These are phyloP conservation scores for Eutypella sp. DNA, from an alignment of 2,329 filamentous ascomycete species.

Conservation along the genomic window DNA sequence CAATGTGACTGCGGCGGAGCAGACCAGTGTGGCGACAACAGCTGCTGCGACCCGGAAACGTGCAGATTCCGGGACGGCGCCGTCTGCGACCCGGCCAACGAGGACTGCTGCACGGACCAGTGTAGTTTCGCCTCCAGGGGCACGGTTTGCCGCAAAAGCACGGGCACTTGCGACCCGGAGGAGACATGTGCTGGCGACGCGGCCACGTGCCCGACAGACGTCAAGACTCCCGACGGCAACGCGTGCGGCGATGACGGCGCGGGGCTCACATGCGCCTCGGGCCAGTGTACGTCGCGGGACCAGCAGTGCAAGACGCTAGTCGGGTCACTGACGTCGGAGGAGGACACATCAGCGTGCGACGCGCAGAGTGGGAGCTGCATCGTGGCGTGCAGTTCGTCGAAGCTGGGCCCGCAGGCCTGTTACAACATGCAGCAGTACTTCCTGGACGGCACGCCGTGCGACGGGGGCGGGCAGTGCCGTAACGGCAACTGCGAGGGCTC, in stretches of 20 bases:
- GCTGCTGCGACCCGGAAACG: slow-evolving; percentile 78
- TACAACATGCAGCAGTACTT: slow-evolving; percentile 84
- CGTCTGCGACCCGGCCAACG: slow-evolving; percentile 76
- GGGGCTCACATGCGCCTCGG: slow-evolving; percentile 75
- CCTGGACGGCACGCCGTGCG: slow-evolving; percentile 83
- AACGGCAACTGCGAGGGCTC: slow-evolving; percentile 75
- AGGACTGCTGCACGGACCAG: slow-evolving; percentile 67
- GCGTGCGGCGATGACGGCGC: slow-evolving; percentile 60
- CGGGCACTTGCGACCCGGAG: slow-evolving; percentile 76
- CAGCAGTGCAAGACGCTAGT: slow-evolving; percentile 83
- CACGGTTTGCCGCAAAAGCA: slow-evolving; percentile 75
- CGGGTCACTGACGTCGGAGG: slow-evolving; percentile 66
- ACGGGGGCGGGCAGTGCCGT: slow-evolving; percentile 70
- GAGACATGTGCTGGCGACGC: slow-evolving; percentile 74
- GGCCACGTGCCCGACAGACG: slow-evolving; percentile 70
- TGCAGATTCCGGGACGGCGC: slow-evolving; percentile 76
- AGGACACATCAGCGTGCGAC: slow-evolving; percentile 77
- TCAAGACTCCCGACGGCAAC: slow-evolving; percentile 63
- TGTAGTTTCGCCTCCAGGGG: slow-evolving; percentile 64
- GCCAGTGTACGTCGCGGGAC: slow-evolving; percentile 90
- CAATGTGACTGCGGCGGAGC: slow-evolving; percentile 92
- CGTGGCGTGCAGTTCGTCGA: slow-evolving; percentile 69
- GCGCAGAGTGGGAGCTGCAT: slow-evolving; percentile 59
- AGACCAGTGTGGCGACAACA: slow-evolving; percentile 64
- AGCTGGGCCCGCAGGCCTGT: slow-evolving; percentile 62